Evolutionary conservation across 2,329 filamentous ascomycete species (phyloP).

Genomic region (Aspergillus terreus): DNA sequence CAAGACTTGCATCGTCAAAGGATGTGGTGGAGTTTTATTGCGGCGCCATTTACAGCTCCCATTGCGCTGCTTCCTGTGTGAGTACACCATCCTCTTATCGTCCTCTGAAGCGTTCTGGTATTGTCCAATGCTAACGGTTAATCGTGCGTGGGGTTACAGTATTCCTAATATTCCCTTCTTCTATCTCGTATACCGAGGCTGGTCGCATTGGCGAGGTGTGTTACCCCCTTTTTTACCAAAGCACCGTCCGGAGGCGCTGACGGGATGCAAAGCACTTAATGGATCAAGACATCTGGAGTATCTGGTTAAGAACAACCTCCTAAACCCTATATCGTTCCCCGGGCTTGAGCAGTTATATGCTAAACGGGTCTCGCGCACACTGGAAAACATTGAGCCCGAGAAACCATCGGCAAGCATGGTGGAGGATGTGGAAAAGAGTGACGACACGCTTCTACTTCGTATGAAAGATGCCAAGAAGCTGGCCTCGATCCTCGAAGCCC

Average conservation of each 20-base stretch:
- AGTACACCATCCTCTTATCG: constrained; percentile 30
- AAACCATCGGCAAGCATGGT: constrained; percentile 28
- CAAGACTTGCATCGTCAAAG: constrained; percentile 72
- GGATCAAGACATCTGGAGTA: constrained; percentile 84
- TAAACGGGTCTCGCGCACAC: constrained; percentile 32
- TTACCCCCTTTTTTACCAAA: constrained; percentile 8
- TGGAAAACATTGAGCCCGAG: constrained; percentile 24
- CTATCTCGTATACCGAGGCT: constrained; percentile 84
- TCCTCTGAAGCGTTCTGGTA: neutral
- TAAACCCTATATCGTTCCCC: constrained; percentile 62
- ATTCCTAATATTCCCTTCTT: constrained; percentile 96
- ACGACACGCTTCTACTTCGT: constrained; percentile 45
- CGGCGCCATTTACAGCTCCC: constrained; percentile 78
- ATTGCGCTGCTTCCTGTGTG: constrained; percentile 83
- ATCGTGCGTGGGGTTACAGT: constrained; percentile 41
- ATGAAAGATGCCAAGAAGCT: constrained; percentile 54
- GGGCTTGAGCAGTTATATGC: constrained; percentile 73
- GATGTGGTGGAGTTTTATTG: constrained; percentile 75
- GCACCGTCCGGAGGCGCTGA: neutral
- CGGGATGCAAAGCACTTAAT: constrained; percentile 56
- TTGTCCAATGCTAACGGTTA: neutral
- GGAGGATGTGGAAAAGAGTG: constrained; percentile 35
- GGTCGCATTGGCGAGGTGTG: constrained; percentile 76
- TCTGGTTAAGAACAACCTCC: constrained; percentile 68
- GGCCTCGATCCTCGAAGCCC: constrained; percentile 61